Evolutionary conservation across 2,329 filamentous ascomycete genomes (phyloP).

Genomic region (Trichoderma sp.): DNA sequence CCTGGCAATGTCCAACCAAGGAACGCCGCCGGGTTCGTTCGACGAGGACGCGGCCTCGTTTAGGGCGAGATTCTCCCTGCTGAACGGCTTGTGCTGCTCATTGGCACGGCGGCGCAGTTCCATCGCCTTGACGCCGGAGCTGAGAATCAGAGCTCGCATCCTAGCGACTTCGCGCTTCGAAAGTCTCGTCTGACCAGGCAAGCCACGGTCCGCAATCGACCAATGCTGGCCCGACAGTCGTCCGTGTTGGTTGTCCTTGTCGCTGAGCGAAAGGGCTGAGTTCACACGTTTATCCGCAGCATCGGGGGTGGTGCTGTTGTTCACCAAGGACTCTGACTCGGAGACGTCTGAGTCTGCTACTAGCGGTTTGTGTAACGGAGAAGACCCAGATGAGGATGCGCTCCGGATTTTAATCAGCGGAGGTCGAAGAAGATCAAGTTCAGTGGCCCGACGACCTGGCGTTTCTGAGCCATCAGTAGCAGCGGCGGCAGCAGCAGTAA

Average conservation of each 20-base stretch:
- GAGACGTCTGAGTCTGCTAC: conserved; percentile 36
- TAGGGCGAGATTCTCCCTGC: conserved; percentile 21
- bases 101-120: conserved; percentile 69
- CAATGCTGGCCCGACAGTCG: conserved; percentile 42
- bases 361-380: conserved; percentile 25
- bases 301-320: conserved; percentile 26
- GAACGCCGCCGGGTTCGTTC: conserved; percentile 26
- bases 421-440: conserved; percentile 48
- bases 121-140: conserved; percentile 84
- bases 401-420: conserved; percentile 47
- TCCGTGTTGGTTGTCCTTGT: conserved; percentile 24
- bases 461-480: conserved; percentile 17
- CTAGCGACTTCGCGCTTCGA: conserved; percentile 74
- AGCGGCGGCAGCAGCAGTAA: conserved; percentile 20
- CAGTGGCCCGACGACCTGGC: conserved; percentile 40
- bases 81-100: conserved; percentile 39
- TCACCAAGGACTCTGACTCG: conserved; percentile 38
- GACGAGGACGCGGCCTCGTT: conserved; percentile 25
- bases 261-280: conserved; percentile 30
- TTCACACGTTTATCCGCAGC: conserved; percentile 38
- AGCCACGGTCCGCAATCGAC: conserved; percentile 47
- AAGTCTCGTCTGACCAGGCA: conserved; percentile 39
- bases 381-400: conserved; percentile 39
- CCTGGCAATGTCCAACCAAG: conserved; percentile 44
- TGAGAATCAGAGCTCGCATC: conserved; percentile 71